Percentiles rank a stretch among this genome's conserved stretches.
phyloP scores from a whole-genome alignment of 1,284 basidiomycete genomes.

The Heterobasidion annosum region DNA sequence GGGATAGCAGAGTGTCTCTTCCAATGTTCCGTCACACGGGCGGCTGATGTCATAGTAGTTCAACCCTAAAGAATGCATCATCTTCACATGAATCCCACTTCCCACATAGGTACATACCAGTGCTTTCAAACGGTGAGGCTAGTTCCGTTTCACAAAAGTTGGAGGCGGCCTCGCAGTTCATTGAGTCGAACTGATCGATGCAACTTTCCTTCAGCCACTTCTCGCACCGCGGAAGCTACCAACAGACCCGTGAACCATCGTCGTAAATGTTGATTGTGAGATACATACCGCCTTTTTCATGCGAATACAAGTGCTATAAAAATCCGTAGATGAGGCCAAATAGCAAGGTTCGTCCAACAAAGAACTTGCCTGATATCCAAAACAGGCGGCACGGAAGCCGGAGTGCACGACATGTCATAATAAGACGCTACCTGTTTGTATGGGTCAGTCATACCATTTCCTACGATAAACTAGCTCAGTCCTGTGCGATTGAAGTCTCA shows the following conservation, averaged over 20 bases:
- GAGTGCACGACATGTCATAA: constrained; percentile 24
- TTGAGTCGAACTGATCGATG: constrained; percentile 23
- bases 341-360: no score
- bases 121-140: constrained; percentile 41
- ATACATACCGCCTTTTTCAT: constrained; percentile 29
- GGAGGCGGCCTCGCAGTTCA: constrained; percentile 28
- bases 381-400: constrained; percentile 16
- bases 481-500: constrained; percentile 23
- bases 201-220: constrained; percentile 19
- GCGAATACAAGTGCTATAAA: constrained; percentile 20
- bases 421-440: constrained; percentile 18
- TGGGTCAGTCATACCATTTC: constrained; percentile 31
- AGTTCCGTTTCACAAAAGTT: constrained; percentile 24
- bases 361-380: constrained; percentile 16
- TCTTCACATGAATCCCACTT: not conserved
- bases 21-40: constrained; percentile 14
- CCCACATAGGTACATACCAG: constrained; percentile 26
- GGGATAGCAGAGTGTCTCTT: constrained; percentile 18
- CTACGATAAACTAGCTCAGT: constrained; percentile 20
- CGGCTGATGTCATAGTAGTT: constrained; percentile 19
- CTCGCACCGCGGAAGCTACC: constrained; percentile 20
- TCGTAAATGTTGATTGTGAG: not conserved
- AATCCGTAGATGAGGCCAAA: not conserved
- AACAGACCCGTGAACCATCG: not conserved
- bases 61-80: constrained; percentile 11